Evolutionary conservation across 148 eudicot species (phyloP), one percentile per base, ranked within the genome.

Genomic region (Cornus kousa): DNA sequence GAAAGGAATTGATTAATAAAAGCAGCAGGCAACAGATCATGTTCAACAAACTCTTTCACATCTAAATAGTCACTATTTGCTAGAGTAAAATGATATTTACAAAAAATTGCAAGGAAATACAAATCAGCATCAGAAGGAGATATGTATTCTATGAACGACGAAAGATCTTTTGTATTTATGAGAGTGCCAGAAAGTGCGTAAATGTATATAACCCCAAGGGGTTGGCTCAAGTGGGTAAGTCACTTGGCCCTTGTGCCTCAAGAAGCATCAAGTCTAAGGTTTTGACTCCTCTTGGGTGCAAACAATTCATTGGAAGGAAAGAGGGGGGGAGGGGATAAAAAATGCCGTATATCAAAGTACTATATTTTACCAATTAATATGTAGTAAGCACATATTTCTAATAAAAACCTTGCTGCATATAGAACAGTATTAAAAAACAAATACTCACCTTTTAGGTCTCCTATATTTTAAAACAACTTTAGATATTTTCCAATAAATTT

Each of bases 331-430:
- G 28, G 28, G 28, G 28, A 28, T 28, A 28, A 28, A 53, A 4
- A 53, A 53, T 11, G 19, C 14, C 19, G 19, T 16, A 16, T 53
- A 48, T 53, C 59, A 0, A 3, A 53, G 59, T 53, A 53, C 17
- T 11, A 53, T 16, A 53, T 53, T 2, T 53, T 53, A 53, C 19
- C 19, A 16, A 17, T 72, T 46, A 5, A 50, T 20, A 12, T 72
- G 74, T 57, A 46, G 8, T 48, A 46, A 3, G 35, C 23, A n/a
- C 31, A 20, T n/a, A 70, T 22, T 43, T 43, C 19, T 14, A 13
- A 23, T 22, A 13, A 3, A 72, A 72, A 13, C 74, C 74, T 50
- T 72, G n/a, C 62, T 72, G 62, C 74, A 72, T 9, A 72, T 16
- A 59, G 1, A 72, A 6, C 24, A 70, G 50, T 43, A n/a, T 6